Conservation (phyloP, 202 grass and related monocot genomes). For the Carex arenaria region DNA sequence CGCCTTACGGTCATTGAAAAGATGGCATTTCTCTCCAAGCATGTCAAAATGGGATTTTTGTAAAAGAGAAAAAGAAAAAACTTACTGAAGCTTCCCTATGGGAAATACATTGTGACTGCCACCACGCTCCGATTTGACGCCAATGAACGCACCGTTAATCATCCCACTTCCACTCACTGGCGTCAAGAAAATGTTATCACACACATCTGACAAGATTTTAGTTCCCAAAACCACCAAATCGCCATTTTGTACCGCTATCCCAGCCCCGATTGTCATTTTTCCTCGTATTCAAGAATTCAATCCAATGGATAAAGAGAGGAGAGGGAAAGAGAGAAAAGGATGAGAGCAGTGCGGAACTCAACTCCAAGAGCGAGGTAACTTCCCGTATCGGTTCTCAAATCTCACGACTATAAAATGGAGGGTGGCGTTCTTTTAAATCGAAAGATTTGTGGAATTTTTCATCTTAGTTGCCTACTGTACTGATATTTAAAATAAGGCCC, state of each 20-base stretch:
- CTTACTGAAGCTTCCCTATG: slow-evolving; percentile 68
- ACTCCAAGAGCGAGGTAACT: not conserved
- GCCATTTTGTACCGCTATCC: slow-evolving; percentile 49
- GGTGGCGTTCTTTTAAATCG: not conserved
- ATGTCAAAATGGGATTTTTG: not conserved
- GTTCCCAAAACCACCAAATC: slow-evolving; percentile 48
- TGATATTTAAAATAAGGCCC: not conserved
- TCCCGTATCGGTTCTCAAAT: not conserved
- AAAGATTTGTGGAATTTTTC: not conserved
- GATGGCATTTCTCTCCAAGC: not conserved
- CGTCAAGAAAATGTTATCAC: slow-evolving; percentile 53
- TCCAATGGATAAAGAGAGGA: not conserved
- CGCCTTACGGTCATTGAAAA: not conserved
- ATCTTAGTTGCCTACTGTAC: not conserved
- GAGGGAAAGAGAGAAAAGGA: not conserved
- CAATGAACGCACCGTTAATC: slow-evolving; percentile 51
- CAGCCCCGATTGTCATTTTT: slow-evolving; percentile 68
- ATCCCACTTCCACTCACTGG: slow-evolving; percentile 38
- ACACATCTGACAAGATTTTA: slow-evolving; percentile 45
- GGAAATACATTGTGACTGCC: slow-evolving; percentile 60
- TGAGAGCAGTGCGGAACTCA: not conserved
- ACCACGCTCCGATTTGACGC: slow-evolving; percentile 32
- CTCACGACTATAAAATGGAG: not conserved
- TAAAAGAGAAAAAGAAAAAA: not conserved
- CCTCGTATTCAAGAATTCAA: slow-evolving; percentile 22